Conservation (phyloP, 768 basidiomycete genomes). For the Saitozyma podzolica region DNA sequence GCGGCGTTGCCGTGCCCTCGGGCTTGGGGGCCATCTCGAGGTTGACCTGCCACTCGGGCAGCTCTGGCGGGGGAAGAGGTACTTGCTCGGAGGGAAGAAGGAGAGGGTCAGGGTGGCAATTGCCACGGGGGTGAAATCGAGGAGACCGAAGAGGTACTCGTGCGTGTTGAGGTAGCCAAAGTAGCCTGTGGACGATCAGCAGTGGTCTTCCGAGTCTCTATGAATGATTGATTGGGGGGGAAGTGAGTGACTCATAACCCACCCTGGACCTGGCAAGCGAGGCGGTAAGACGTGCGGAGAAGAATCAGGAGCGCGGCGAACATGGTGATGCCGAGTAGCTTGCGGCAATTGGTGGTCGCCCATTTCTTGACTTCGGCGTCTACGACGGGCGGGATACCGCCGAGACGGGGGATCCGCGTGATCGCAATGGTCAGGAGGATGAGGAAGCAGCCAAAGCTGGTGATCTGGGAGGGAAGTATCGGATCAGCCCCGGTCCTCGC, state of each 20-base stretch:
- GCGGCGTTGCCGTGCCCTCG: too few relatives aligned
- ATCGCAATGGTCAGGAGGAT: constrained; percentile 41
- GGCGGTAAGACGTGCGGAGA: constrained; percentile 48
- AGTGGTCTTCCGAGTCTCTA: not conserved
- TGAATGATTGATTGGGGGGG: not conserved
- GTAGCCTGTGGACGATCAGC: constrained; percentile 23
- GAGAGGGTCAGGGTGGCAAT: too few relatives aligned
- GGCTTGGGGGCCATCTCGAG: too few relatives aligned
- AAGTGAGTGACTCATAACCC: constrained; percentile 5
- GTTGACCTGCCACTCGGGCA: too few relatives aligned
- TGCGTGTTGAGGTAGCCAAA: constrained; percentile 38
- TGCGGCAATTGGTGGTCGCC: too few relatives aligned
- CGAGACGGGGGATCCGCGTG: constrained; percentile 34
- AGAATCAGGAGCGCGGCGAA: constrained; percentile 36
- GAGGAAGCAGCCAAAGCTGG: constrained; percentile 31
- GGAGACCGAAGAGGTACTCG: constrained; percentile 40
- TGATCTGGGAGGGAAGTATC: constrained; percentile 18
- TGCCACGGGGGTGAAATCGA: constrained; percentile 43
- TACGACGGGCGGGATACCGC: too few relatives aligned
- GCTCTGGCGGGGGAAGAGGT: too few relatives aligned
- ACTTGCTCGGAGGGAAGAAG: too few relatives aligned
- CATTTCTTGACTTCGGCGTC: not conserved
- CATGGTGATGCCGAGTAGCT: too few relatives aligned
- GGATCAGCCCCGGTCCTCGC: not conserved
- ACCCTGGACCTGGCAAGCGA: constrained; percentile 52